Evolutionary conservation across 208 protist genomes (phyloP), one percentile per base, ranked within the genome.

Genomic region (Trypanosoma lewisi): DNA sequence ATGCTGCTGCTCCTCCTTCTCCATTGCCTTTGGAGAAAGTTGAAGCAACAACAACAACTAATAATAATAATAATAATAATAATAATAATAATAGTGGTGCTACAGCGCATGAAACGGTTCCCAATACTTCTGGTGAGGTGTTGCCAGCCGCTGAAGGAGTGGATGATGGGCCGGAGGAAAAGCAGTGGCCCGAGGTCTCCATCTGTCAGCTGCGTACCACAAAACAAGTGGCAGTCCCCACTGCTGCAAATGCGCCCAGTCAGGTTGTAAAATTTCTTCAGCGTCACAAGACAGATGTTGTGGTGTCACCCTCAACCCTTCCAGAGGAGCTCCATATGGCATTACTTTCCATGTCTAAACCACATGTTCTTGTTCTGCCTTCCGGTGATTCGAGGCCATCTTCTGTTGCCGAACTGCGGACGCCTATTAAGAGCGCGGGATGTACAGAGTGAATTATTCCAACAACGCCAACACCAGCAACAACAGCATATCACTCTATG

Each of bases 331-430:
- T 94, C 31, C 78, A 83, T 41, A 44, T 81, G 30, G 77, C 83
- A 33, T 62, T 94, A 5, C 59, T 94, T 36, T 36, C 71, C 1
- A 63, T 74, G 34, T 53, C 58, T 42, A 90, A 87, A 47, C 81
- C 76, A 1, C 87, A 94, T 67, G 80, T 79, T 65, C 41, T 91
- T 7, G 55, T 89, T 16, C 67, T 94, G 37, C 87, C 85, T n/a
- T 52, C 54, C 27, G 21, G 23, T 33, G 49, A 61, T 37, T 7
- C 2, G n/a, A 30, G 9, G 8, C 17, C 19, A 44, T 27, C 25
- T 41, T 37, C 11, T 42, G 45, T 0, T n/a, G 41, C 3, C 14
- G 28, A 2, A 2, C 19, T 2, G 19, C 11, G 0, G 17, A n/a
- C 21, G n/a, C 47, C 27, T 41, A 21, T 44, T 14, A 19, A 30